Base-by-base conservation (phyloP, 2,329 filamentous ascomycete species). In the Lecanoromycetidae sp. region DNA sequence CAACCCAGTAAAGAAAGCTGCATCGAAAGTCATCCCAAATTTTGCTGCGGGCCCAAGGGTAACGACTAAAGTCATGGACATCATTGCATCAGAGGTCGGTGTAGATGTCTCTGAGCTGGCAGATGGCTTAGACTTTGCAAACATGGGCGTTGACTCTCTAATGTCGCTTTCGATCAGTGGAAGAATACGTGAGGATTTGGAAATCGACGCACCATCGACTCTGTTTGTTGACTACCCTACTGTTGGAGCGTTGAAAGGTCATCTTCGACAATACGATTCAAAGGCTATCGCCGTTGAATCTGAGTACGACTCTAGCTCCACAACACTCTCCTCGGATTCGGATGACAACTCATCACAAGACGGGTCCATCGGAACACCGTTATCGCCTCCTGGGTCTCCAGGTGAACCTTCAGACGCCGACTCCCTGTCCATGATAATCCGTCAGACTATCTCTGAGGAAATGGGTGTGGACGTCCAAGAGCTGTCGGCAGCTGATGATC, bases 71-170 rank as follows among this genome's bases (percentile, higher is more conserved):
- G 64, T 64, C 20, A 60, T 69, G 36, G 57, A 57, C 10, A 66
- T 69, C 37, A 58, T 69, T 40, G 65, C 63, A 13, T 58, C 60
- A 13, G 66, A 69, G 60, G 75, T 75, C 39, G 75, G 76, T 51
- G 68, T 80, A 17, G 71, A 75, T 43, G 68, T 72, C 56, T 66
- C 68, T 17, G 76, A 80, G 57, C 69, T 80, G 44, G 71, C 76
- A 10, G 74, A 79, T 44, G 72, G 76, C 44, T 69, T 76, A 44
- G 72, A 74, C 41, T 79, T 79, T 54, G 74, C 77, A 54, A 76
- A 79, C 56, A 71, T 79, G 20, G 76, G 76, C 50, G 75, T 79
- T 26, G 76, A 79, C 60, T 79, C 76, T 6, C 66, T 79, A 15
- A 70, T 79, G 53, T 77, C 76, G 1, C 58, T 79, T 48, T 78